Conservation (phyloP, 306 rosid genomes). For the Lithocarpus polystachyus region DNA sequence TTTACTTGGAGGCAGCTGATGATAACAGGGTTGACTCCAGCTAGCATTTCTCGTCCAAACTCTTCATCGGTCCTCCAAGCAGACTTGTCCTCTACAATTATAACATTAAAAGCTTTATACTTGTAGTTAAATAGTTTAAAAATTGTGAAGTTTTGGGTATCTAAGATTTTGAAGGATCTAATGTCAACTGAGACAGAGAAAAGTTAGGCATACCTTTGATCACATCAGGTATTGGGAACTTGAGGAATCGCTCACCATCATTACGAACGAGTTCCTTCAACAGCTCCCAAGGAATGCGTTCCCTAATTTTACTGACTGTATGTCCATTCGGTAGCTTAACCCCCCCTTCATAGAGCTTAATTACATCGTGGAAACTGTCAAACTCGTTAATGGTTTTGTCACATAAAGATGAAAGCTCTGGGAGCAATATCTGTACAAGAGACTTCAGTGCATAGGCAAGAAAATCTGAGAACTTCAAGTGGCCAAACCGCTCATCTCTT, state of each 20-base stretch:
- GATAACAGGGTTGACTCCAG: constrained; percentile 92
- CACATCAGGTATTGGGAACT: constrained; percentile 80
- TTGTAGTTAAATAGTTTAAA: not conserved
- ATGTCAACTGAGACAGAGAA: not conserved
- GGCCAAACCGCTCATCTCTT: constrained; percentile 74
- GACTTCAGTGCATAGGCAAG: constrained; percentile 76
- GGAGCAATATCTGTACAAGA: constrained; percentile 57
- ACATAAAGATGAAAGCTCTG: constrained; percentile 62
- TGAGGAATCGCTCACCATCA: constrained; percentile 83
- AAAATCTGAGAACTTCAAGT: constrained; percentile 74
- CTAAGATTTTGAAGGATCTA: not conserved
- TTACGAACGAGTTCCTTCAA: constrained; percentile 64
- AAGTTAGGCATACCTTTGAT: constrained; percentile 53
- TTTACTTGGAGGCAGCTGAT: constrained; percentile 67
- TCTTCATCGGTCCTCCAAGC: constrained; percentile 98
- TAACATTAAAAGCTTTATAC: not conserved
- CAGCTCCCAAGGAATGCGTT: constrained; percentile 69
- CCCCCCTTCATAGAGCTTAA: constrained; percentile 63
- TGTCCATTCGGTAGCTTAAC: constrained; percentile 51
- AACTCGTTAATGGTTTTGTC: constrained; percentile 85
- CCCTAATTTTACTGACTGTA: constrained; percentile 39
- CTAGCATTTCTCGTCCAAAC: constrained; percentile 88
- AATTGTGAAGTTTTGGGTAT: not conserved
- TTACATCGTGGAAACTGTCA: constrained; percentile 64
- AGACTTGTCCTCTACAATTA: constrained; percentile 48